Base-by-base conservation (phyloP, 495 filamentous ascomycete species). In the Xylaria curta region DNA sequence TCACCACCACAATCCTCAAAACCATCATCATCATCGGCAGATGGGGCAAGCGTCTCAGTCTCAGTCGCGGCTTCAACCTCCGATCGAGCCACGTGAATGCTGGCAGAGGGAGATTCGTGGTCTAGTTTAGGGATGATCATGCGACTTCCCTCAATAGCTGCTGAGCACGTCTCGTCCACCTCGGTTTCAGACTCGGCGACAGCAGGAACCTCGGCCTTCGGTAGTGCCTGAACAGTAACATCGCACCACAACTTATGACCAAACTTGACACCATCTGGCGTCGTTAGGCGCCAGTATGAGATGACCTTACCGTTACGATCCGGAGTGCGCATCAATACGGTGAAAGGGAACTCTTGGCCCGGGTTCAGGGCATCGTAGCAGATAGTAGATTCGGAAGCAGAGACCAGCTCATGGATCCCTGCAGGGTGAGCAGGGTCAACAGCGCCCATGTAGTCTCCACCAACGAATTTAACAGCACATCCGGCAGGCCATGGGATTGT, bases 61-160 rank as follows among this genome's bases (percentile, higher is more conserved):
- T 76, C 70, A 33, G 24, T 72, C 71, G 19, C 12, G 4, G n/a
- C 19, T 21, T 83, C 78, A 38, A 72, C 54, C 61, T 79, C 71
- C n/a, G 75, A 69, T 15, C 75, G 71, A 42, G 74, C 76, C 78
- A 91, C 87, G 75, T 97, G 90, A 49, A 92, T 89, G 81, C 94
- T 97, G 15, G 90, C 85, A 46, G 88, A 87, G 4, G 96, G 95
- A 21, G 94, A 97, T 81, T 98, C 96, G 82, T 97, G 97, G 72
- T 96, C 94, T 24, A 99, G 88, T 82, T 92, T 95, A 71, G 97
- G 97, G 89, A 99, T 98, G 76, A 98, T 94, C 93, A 98, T 97
- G 69, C 91, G 87, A 79, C 91, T 92, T 64, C 86, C 80, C 38
- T 78, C 75, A 13, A 79, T 19, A 15, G 49, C 36, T n/a, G 70